phyloP scores from a whole-genome alignment of 2,329 filamentous ascomycete genomes.

The Arachnomyces sp. region DNA sequence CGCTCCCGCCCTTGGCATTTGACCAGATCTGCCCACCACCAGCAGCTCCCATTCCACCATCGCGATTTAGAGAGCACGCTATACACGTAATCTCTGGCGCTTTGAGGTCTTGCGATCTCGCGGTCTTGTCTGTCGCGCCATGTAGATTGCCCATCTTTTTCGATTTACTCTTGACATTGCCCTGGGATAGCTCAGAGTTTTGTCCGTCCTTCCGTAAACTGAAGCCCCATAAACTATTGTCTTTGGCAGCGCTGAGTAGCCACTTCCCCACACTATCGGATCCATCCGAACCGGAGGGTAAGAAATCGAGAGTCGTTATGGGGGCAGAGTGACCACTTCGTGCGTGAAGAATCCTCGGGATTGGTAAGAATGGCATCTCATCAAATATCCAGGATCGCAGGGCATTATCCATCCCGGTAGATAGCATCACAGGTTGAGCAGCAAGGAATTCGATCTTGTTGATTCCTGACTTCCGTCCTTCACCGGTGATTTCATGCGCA shows the following conservation, averaged over 20 bases:
- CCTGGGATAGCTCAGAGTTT: conserved; percentile 87
- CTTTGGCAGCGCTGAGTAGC: conserved; percentile 80
- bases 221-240: conserved; percentile 92
- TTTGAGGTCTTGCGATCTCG: conserved; percentile 51
- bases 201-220: conserved; percentile 91
- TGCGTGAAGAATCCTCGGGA: conserved; percentile 75
- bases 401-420: conserved; percentile 86
- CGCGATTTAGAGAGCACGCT: conserved; percentile 83
- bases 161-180: conserved; percentile 75
- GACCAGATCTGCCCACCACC: conserved; percentile 78
- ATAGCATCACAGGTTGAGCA: conserved; percentile 82
- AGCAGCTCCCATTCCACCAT: conserved; percentile 83
- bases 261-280: conserved; percentile 85
- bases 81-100: conserved; percentile 88
- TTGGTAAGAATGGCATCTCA: conserved; percentile 76
- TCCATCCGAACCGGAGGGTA: conserved; percentile 82
- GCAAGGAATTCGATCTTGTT: conserved; percentile 82
- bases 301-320: conserved; percentile 71
- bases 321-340: conserved; percentile 84
- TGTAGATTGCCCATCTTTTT: conserved; percentile 52
- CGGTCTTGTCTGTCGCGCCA: conserved; percentile 11
- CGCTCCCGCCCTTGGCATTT: conserved; percentile 58
- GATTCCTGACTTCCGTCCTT: conserved; percentile 60
- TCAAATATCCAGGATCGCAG: conserved; percentile 97
- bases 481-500: conserved; percentile 60